Percentiles rank a stretch among this genome's conserved stretches.
phyloP scores from a whole-genome alignment of 768 basidiomycete genomes.

The Neoboletus brunneissimus region DNA sequence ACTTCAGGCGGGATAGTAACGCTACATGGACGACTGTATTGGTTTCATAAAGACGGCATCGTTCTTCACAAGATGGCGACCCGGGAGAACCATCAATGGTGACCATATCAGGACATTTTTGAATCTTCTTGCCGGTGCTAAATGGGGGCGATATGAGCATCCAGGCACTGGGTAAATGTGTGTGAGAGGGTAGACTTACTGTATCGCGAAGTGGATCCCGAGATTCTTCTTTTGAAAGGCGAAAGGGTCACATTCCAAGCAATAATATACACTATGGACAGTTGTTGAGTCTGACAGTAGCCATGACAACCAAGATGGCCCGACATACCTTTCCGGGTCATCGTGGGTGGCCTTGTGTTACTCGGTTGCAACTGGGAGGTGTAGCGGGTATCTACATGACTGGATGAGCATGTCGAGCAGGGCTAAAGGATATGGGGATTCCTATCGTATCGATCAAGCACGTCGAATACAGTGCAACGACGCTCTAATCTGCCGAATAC shows the following conservation, averaged over 20 bases:
- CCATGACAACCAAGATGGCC: neutral
- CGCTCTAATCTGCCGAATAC: no score
- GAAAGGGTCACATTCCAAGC: conserved; percentile 15
- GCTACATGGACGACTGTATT: neutral
- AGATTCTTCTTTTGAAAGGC: conserved; percentile 23
- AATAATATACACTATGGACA: conserved; percentile 9
- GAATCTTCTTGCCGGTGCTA: conserved; percentile 24
- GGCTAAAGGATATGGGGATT: conserved; percentile 86
- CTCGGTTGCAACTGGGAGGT: conserved; percentile 95
- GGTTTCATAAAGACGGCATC: conserved; percentile 1
- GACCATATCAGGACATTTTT: conserved; percentile 9
- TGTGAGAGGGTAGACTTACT: conserved; percentile 12
- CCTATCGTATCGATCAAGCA: conserved; percentile 41
- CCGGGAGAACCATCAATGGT: neutral
- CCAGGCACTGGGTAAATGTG: neutral
- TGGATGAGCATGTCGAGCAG: conserved; percentile 91
- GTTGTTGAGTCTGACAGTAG: neutral
- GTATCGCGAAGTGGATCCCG: conserved; percentile 13
- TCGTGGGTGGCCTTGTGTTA: conserved; percentile 11
- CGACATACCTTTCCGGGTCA: conserved; percentile 4
- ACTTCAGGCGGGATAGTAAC: no score
- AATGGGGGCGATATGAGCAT: neutral
- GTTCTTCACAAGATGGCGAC: neutral
- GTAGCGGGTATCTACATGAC: conserved; percentile 95
- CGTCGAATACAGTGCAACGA: no score